Base-by-base conservation (phyloP, 225 moss, liverwort and hornwort genomes). In the Polytrichum formosum region DNA sequence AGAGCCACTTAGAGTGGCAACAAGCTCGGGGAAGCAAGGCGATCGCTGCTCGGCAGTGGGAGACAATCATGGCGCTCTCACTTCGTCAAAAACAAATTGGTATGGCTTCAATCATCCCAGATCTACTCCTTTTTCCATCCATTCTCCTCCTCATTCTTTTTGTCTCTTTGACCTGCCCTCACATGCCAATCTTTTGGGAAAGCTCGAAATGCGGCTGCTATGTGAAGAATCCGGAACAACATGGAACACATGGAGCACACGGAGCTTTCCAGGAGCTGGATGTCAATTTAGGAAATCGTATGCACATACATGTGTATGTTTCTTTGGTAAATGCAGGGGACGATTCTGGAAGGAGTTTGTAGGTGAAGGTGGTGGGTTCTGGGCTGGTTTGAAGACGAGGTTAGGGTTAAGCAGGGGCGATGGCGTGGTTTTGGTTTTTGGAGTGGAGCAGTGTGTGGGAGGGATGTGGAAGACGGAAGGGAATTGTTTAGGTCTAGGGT, bases 1-100 rank as follows among this genome's bases (percentile, higher is more conserved):
- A 46, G 46, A 16, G 46, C 3, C 4, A 46, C 46, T 13, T 16
- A 16, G 46, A 10, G 10, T 46, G 46, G 46, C 16, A 46, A 46
- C 46, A 46, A 46, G 46, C 13, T 46, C 46, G 46, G 10, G 46
- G 46, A 2, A 46, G 46, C 46, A 46, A 53, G 67, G 28, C 62
- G 66, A 78, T 87, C 55, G 71, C 21, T n/a, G 61, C 66, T 79
- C 23, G 79, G 71, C 56, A 28, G 77, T 65, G 84, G 64, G 73
- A 76, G 73, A 64, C 87, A 72, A 81, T 68, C 78, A 98, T 98
- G 97, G 92, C 94, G 83, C 94, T 98, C 87, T 98, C 92, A 66
- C 91, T 98, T 80, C 94, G 94, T 72, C 97, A 98, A 73, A 98
- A 92, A 81, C 97, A 98, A 81, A 88, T 98, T 28, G 97, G 97